These are phyloP conservation scores for Musa beccarii DNA, from an alignment of 176 grass and related monocot genomes.

Conservation along the genomic window DNA sequence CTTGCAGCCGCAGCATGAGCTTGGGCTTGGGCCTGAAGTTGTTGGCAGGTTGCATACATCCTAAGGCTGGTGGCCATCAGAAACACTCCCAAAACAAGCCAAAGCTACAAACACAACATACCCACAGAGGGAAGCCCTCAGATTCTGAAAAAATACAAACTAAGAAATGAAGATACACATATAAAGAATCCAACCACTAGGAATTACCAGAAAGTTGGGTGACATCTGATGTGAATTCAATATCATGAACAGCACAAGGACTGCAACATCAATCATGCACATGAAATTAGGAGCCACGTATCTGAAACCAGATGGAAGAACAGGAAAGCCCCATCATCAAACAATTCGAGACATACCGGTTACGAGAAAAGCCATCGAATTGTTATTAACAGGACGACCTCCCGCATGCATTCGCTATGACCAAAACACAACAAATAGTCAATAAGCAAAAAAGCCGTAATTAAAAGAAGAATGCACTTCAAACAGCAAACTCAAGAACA, in stretches of 20 bases:
- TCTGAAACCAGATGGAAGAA: not conserved
- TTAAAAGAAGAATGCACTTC: slow-evolving; percentile 4
- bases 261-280: slow-evolving; percentile 23
- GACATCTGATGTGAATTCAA: slow-evolving; percentile 96
- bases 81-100: slow-evolving; percentile 84
- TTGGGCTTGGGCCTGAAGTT: slow-evolving; percentile 71
- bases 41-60: slow-evolving; percentile 88
- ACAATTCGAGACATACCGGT: slow-evolving; percentile 43
- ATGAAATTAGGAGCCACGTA: not conserved
- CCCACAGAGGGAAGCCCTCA: not conserved
- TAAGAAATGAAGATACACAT: not conserved
- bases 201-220: slow-evolving; percentile 66
- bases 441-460: slow-evolving; percentile 2
- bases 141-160: no score
- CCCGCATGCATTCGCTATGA: slow-evolving; percentile 60
- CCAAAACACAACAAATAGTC: slow-evolving; percentile 5
- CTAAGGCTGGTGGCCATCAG: slow-evolving; percentile 78
- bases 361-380: slow-evolving; percentile 81
- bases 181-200: not conserved
- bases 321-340: not conserved
- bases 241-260: slow-evolving; percentile 90
- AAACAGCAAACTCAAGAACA: not conserved
- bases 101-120: slow-evolving; percentile 45
- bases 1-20: slow-evolving; percentile 56
- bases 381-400: slow-evolving; percentile 55